Base-by-base conservation (phyloP, 1,284 basidiomycete genomes). In the Mycosarcoma mackinlayi region DNA sequence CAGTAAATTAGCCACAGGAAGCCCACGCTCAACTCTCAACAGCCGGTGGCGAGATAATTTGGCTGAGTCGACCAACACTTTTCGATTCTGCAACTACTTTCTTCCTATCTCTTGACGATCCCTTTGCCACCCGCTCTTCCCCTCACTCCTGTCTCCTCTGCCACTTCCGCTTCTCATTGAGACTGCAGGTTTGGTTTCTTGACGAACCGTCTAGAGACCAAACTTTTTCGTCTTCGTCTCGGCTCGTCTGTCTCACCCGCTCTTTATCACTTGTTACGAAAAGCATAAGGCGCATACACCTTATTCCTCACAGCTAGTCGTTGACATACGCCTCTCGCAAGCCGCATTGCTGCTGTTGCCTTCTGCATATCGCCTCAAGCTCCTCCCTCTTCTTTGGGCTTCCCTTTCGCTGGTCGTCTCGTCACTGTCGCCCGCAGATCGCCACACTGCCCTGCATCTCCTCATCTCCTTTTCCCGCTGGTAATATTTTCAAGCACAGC, bases 41-140 rank as follows among this genome's bases (percentile, higher is more conserved):
- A 44, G 35, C 30, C 18, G 54, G 54, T 57, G 54, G 54, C 54
- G 54, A 49, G 39, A 56, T 31, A n/a, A n/a, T 23, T 42, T 48
- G 54, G 54, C 54, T 57, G 54, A 57, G 46, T 57, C 42, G 21
- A 42, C 30, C 45, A 30, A 44, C 44, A 37, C 44, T 38, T 38
- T 11, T 16, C 5, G 34, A 38, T 50, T 28, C 18, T 37, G n/a
- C 34, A 16, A n/a, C 21, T 45, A 28, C 19, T 33, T 24, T 14
- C 40, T 23, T 30, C 33, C 24, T 27, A 5, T 37, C 44, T 46
- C n/a, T 53, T 18, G 6, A n/a, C 11, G 18, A 6, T 21, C 9
- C 19, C 21, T 8, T 21, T 14, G 8, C 19, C 37, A 38, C 24
- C n/a, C n/a, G 16, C 25, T 49, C 37, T 19, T 11, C n/a, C 18